Evolutionary conservation across 1,284 basidiomycete species (phyloP).

Genomic region (Papiliotrema nemorosa): DNA sequence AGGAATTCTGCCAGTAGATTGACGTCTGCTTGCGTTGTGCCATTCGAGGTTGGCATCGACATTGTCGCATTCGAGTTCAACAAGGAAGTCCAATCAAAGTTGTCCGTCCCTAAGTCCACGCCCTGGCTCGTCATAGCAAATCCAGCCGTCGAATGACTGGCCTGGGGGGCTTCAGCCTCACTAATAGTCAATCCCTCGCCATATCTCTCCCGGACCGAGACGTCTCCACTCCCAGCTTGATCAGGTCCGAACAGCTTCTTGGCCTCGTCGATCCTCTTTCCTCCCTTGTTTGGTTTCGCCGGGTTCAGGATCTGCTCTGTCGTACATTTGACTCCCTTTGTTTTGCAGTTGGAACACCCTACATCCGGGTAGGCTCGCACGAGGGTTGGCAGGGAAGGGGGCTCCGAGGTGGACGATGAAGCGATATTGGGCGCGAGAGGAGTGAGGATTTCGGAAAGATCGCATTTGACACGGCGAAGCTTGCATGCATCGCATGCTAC

Average conservation of each 20-base stretch:
- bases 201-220: too few relatives aligned
- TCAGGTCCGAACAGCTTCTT: slow-evolving; percentile 29
- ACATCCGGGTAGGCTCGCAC: slow-evolving; percentile 31
- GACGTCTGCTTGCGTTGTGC: too few relatives aligned
- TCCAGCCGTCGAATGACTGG: too few relatives aligned
- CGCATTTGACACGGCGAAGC: slow-evolving; percentile 39
- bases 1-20: too few relatives aligned
- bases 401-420: slow-evolving; percentile 1
- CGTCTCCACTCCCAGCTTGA: too few relatives aligned
- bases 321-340: slow-evolving; percentile 38
- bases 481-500: slow-evolving; percentile 41
- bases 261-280: slow-evolving; percentile 38
- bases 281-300: slow-evolving; percentile 41
- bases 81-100: too few relatives aligned
- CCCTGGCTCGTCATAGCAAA: too few relatives aligned
- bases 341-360: slow-evolving; percentile 33
- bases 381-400: slow-evolving; percentile 20
- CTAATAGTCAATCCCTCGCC: too few relatives aligned
- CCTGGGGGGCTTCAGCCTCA: too few relatives aligned
- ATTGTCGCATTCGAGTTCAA: too few relatives aligned
- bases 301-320: slow-evolving; percentile 39
- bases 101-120: too few relatives aligned
- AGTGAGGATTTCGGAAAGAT: slow-evolving; percentile 30
- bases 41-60: too few relatives aligned
- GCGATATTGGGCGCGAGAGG: slow-evolving; percentile 1